Evolutionary conservation across 1,139 yeast genomes (phyloP).

Genomic region (Debaryomyces subglobosus): DNA sequence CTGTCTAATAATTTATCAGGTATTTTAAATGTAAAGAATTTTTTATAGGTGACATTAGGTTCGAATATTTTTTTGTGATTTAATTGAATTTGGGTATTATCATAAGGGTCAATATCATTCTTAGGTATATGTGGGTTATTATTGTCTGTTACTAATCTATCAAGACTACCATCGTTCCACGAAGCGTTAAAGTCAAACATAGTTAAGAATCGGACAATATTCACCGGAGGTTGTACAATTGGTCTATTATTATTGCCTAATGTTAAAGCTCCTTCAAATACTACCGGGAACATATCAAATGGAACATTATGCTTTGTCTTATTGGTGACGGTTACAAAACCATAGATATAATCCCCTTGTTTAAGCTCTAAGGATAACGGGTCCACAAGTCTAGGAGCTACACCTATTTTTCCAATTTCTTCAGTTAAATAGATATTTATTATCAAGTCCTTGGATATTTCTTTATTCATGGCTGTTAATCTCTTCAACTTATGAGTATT

Average conservation of each 20-base stretch:
- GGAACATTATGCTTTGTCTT: slow-evolving; percentile 31
- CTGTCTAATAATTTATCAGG: slow-evolving; percentile 43
- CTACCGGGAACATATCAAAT: slow-evolving; percentile 46
- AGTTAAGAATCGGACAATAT: slow-evolving; percentile 29
- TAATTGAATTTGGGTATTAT: slow-evolving; percentile 32
- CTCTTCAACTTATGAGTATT: slow-evolving; percentile 40
- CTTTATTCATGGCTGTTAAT: slow-evolving; percentile 33
- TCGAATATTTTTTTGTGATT: slow-evolving; percentile 30
- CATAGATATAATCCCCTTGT: slow-evolving; percentile 46
- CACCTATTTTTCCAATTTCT: slow-evolving; percentile 34
- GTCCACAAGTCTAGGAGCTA: slow-evolving; percentile 31
- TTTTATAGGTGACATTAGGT: slow-evolving; percentile 41
- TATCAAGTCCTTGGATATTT: slow-evolving; percentile 29
- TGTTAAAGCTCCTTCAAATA: slow-evolving; percentile 37
- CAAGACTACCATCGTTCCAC: slow-evolving; percentile 43
- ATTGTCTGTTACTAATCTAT: slow-evolving; percentile 31
- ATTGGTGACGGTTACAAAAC: slow-evolving; percentile 41
- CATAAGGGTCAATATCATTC: slow-evolving; percentile 33
- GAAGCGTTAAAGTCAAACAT: slow-evolving; percentile 49
- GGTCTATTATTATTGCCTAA: slow-evolving; percentile 24
- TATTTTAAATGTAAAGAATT: slow-evolving; percentile 42
- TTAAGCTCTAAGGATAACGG: slow-evolving; percentile 34
- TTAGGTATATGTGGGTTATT: slow-evolving; percentile 28
- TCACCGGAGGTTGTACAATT: slow-evolving; percentile 20
- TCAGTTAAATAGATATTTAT: slow-evolving; percentile 36